Evolutionary conservation across 2,329 filamentous ascomycete species (phyloP), one percentile per base, ranked within the genome.

Genomic region (Talaromyces sp.): DNA sequence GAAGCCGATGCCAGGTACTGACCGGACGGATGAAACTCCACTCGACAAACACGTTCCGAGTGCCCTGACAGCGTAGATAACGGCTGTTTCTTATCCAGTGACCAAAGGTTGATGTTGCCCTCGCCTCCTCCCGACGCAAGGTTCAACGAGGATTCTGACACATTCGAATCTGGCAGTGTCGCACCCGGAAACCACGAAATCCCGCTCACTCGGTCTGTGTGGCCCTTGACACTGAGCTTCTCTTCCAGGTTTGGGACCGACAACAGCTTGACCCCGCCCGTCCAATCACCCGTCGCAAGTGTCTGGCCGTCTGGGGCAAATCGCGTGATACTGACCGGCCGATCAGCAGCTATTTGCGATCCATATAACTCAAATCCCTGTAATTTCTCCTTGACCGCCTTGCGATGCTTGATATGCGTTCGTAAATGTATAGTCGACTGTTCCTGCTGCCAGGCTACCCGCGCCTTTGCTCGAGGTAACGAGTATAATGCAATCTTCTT

Each of bases 21-120:
- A 3, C 93, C 93, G 0, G 91, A 96, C 0, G 95, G 95, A 67
- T 99, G 95, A 71, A 98, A 96, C 62, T 96, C 95, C 13, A 96
- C 89, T 61, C 93, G 87, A 69, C 92, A 96, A 9, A 99, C 92
- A 64, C 95, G 88, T 59, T 90, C 90, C 4, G 85, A 88, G 71
- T 99, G 95, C 0, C 93, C 95, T 27, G 88, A 84, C 0, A 98
- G 81, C 0, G 90, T 96, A 0, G 90, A 85, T 4, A 97, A 73
- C 0, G 95, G 95, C 1, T 91, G 95, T 64, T 96, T 92, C 72
- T 93, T 85, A 52, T 87, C 87, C 53, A 98, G 80, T 4, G 91
- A 93, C 95, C 95, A 99, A 15, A 99, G 82, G 70, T 96, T 87
- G 51, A 99, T 84, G 63, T 91, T 85, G 1, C 91, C 91, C 71